Percentiles rank a stretch among this genome's conserved stretches.
phyloP scores from a whole-genome alignment of 2,329 filamentous ascomycete species.

The Neofusicoccum laricinum region DNA sequence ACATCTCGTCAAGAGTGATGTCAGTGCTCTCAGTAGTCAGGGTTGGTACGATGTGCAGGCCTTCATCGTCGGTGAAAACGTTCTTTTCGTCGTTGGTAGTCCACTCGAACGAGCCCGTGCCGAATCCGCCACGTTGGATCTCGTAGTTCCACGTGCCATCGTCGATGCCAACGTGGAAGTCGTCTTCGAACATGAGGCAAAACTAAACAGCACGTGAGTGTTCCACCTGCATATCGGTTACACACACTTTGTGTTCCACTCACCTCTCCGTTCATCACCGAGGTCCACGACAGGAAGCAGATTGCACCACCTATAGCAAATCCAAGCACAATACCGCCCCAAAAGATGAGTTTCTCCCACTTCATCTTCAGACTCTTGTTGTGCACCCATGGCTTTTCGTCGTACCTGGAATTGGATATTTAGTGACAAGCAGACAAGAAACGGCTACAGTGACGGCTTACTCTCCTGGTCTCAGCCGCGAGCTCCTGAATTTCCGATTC shows the following conservation, averaged over 20 bases:
- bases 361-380: slow-evolving; percentile 26
- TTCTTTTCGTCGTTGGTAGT: slow-evolving; percentile 50
- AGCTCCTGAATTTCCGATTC: slow-evolving; percentile 32
- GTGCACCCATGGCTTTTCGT: slow-evolving; percentile 41
- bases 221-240: background rate
- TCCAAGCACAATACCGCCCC: slow-evolving; percentile 32
- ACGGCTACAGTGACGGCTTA: background rate
- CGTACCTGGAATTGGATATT: slow-evolving; percentile 26
- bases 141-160: slow-evolving; percentile 49
- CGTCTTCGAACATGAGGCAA: slow-evolving; percentile 51
- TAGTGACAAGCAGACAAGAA: background rate
- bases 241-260: background rate
- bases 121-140: slow-evolving; percentile 42
- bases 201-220: slow-evolving; percentile 35
- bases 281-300: slow-evolving; percentile 23
- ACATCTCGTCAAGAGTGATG: slow-evolving; percentile 42
- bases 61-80: slow-evolving; percentile 46
- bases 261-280: slow-evolving; percentile 18
- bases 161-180: slow-evolving; percentile 44
- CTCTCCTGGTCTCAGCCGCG: slow-evolving; percentile 25
- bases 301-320: slow-evolving; percentile 34
- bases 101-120: slow-evolving; percentile 53
- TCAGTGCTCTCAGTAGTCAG: slow-evolving; percentile 40
- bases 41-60: slow-evolving; percentile 49
- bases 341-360: slow-evolving; percentile 38